phyloP scores from a whole-genome alignment of 371 early-diverging fungal species.

The Nematocida sp. region DNA sequence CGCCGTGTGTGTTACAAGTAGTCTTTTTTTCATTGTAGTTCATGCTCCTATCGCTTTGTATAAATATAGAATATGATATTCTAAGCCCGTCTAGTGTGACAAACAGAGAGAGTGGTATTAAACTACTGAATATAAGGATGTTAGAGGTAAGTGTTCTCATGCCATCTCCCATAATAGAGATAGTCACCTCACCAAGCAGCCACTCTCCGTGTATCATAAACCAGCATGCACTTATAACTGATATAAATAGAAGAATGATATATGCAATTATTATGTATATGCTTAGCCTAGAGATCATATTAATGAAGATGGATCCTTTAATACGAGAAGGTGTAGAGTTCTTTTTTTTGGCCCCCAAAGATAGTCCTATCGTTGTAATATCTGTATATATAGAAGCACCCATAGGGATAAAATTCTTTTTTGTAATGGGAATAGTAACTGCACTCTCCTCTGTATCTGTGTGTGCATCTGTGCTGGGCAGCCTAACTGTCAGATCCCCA shows the following conservation, averaged over 20 bases:
- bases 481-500: slow-evolving; percentile 25
- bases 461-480: neutral
- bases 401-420: slow-evolving; percentile 79
- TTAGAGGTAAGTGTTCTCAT: slow-evolving; percentile 66
- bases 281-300: slow-evolving; percentile 61
- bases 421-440: neutral
- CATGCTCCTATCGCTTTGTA: slow-evolving; percentile 70
- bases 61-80: slow-evolving; percentile 75
- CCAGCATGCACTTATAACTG: slow-evolving; percentile 60
- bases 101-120: slow-evolving; percentile 90
- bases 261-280: slow-evolving; percentile 62
- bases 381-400: slow-evolving; percentile 84
- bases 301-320: slow-evolving; percentile 71
- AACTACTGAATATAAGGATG: slow-evolving; percentile 68
- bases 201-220: slow-evolving; percentile 55
- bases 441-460: neutral
- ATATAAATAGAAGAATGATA: slow-evolving; percentile 61
- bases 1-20: slow-evolving; percentile 75
- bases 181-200: slow-evolving; percentile 34
- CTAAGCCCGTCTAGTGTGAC: slow-evolving; percentile 79
- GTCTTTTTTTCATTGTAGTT: slow-evolving; percentile 72
- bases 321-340: slow-evolving; percentile 75
- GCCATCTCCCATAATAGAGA: slow-evolving; percentile 20
- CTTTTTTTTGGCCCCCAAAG: slow-evolving; percentile 86
- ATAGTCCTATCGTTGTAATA: slow-evolving; percentile 78